Conservation (phyloP, 805 yeast species). For the Candida ponderosae region DNA sequence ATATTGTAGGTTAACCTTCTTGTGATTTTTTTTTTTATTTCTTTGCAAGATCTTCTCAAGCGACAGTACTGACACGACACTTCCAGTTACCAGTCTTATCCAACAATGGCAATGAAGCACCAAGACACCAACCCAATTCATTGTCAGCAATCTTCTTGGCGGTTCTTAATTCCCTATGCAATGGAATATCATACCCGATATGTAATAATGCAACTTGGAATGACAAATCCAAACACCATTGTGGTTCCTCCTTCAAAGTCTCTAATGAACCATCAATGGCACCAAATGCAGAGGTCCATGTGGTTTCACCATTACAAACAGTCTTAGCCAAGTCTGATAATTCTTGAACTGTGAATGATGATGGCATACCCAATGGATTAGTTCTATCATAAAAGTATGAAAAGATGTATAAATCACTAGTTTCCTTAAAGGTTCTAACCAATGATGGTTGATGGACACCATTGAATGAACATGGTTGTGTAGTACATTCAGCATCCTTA, state of each 20-base stretch:
- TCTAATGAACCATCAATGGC: conserved; percentile 62
- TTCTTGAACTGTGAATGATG: conserved; percentile 78
- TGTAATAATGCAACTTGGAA: conserved; percentile 87
- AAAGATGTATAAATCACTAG: conserved; percentile 79
- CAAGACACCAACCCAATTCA: conserved; percentile 98
- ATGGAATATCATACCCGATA: conserved; percentile 95
- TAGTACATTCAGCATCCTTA: conserved; percentile 70
- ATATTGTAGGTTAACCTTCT: no score
- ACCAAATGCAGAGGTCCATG: conserved; percentile 62
- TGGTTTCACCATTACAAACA: conserved; percentile 77
- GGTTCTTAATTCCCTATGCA: conserved; percentile 81
- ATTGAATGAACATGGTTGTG: conserved; percentile 88
- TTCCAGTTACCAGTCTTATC: conserved; percentile 64
- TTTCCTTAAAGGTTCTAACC: conserved; percentile 60
- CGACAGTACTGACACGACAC: conserved; percentile 31
- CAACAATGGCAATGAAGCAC: conserved; percentile 89
- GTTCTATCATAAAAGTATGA: conserved; percentile 95
- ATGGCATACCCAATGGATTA: conserved; percentile 91
- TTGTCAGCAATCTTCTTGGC: conserved; percentile 84
- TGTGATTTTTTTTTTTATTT: no score
- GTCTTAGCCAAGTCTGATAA: conserved; percentile 70
- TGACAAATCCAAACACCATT: conserved; percentile 89
- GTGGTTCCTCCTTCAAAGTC: conserved; percentile 70
- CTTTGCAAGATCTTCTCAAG: background rate
- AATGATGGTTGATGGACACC: conserved; percentile 97